Percentiles rank a stretch among this genome's conserved stretches.
Evolutionary conservation across 2,329 filamentous ascomycete species (phyloP).

Genomic region (Fusarium dlaminii): DNA sequence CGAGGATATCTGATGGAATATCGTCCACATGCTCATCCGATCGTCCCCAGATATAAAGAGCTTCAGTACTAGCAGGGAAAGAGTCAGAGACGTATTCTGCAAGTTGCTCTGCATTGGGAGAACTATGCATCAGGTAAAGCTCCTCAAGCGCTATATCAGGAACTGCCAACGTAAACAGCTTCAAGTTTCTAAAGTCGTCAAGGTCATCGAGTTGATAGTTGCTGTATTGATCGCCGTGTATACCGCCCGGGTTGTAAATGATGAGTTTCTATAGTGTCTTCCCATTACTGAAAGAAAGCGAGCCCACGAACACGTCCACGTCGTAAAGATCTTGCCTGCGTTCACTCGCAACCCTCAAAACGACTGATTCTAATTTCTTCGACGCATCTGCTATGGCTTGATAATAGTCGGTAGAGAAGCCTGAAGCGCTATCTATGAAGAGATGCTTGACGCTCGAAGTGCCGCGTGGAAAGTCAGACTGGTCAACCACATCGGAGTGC

Average conservation of each 20-base stretch:
- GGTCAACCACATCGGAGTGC: not conserved
- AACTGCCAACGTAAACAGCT: not conserved
- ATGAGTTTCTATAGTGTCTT: slow-evolving; percentile 1
- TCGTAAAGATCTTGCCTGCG: not conserved
- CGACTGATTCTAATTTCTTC: not conserved
- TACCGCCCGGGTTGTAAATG: slow-evolving; percentile 2
- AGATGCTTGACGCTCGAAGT: slow-evolving; percentile 14
- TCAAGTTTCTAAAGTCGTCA: not conserved
- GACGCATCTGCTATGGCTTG: fast-evolving
- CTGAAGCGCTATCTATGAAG: not conserved
- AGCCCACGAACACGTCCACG: not conserved
- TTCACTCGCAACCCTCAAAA: not conserved
- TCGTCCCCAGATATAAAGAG: slow-evolving; percentile 8
- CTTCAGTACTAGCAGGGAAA: slow-evolving; percentile 5
- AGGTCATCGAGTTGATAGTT: not conserved
- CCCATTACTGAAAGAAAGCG: not conserved
- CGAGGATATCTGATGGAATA: not conserved
- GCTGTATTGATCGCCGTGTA: not conserved
- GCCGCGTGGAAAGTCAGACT: not conserved
- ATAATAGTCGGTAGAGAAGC: fast-evolving
- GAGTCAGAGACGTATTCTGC: not conserved
- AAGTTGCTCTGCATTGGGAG: not conserved
- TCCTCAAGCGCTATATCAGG: not conserved
- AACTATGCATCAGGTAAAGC: fast-evolving
- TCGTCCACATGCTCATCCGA: fast-evolving